A percentile compares a stretch with the other conserved stretches of the same genome.
Evolutionary conservation across 805 yeast genomes (phyloP).

Genomic region (Schizosaccharomyces osmophilus): DNA sequence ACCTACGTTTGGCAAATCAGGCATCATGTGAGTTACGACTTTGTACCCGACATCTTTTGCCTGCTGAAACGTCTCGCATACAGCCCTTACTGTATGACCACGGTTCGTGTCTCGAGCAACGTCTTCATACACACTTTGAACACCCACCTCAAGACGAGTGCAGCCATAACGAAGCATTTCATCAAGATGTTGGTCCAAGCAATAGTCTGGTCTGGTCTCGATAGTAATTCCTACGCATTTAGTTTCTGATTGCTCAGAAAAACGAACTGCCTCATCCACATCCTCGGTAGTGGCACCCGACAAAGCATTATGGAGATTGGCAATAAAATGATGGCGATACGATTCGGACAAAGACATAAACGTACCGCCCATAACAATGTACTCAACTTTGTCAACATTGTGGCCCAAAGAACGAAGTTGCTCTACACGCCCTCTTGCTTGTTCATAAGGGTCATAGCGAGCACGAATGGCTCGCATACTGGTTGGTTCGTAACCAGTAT

Average conservation of each 20-base stretch:
- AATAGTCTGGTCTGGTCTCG: conserved; percentile 94
- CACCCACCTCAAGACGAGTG: conserved; percentile 89
- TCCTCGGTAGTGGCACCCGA: conserved; percentile 27
- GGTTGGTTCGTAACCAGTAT: conserved; percentile 96
- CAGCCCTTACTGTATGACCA: conserved; percentile 92
- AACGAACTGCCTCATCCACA: conserved; percentile 73
- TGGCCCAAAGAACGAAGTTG: conserved; percentile 89
- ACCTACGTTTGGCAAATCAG: conserved; percentile 93
- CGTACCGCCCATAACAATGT: conserved; percentile 96
- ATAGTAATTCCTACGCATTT: conserved; percentile 97
- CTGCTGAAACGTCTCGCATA: conserved; percentile 78
- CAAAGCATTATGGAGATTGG: conserved; percentile 78
- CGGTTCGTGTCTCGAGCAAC: conserved; percentile 95
- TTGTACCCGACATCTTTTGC: conserved; percentile 98
- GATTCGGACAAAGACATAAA: conserved; percentile 84
- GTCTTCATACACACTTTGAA: conserved; percentile 89
- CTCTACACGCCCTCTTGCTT: conserved; percentile 90
- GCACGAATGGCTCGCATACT: conserved; percentile 99
- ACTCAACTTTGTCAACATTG: conserved; percentile 89
- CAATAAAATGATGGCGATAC: conserved; percentile 71
- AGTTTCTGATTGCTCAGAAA: conserved; percentile 81
- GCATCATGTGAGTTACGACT: conserved; percentile 98
- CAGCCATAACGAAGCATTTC: conserved; percentile 95
- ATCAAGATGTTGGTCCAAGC: conserved; percentile 81
- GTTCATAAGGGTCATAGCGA: conserved; percentile 93